phyloP scores from a whole-genome alignment of 768 basidiomycete species.

The Cubamyces lactineus region DNA sequence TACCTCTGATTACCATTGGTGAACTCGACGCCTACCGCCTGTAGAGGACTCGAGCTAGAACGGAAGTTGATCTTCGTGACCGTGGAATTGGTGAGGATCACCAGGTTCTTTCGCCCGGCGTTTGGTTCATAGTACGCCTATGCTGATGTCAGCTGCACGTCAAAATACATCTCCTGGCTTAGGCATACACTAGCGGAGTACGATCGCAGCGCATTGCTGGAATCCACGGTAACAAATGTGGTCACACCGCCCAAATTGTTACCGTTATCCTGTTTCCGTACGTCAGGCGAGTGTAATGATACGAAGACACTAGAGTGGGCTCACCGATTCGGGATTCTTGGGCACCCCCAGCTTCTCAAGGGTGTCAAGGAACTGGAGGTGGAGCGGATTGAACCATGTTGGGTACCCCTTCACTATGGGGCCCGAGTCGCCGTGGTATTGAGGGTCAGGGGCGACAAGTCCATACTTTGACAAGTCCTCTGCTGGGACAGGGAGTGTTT shows the following conservation, averaged over 20 bases:
- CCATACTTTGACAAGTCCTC: background rate
- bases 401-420: conserved; percentile 26
- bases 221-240: conserved; percentile 3
- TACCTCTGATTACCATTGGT: background rate
- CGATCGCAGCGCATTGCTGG: background rate
- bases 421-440: conserved; percentile 23
- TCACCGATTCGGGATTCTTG: conserved; percentile 22
- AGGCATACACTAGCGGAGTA: conserved; percentile 8
- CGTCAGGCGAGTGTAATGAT: background rate
- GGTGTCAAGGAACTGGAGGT: conserved; percentile 13
- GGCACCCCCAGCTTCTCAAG: conserved; percentile 22
- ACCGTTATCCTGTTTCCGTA: background rate
- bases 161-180: too few species aligned
- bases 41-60: background rate
- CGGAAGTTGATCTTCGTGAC: conserved; percentile 8
- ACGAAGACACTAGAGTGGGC: too few species aligned
- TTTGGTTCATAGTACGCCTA: conserved; percentile 17
- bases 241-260: background rate
- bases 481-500: conserved; percentile 5
- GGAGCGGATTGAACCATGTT: conserved; percentile 15
- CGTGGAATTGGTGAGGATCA: conserved; percentile 2
- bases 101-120: conserved; percentile 12
- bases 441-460: background rate
- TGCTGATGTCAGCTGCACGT: background rate
- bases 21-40: conserved; percentile 11